Base-by-base conservation (phyloP, 2,329 filamentous ascomycete genomes). In the Xylariales sp. region DNA sequence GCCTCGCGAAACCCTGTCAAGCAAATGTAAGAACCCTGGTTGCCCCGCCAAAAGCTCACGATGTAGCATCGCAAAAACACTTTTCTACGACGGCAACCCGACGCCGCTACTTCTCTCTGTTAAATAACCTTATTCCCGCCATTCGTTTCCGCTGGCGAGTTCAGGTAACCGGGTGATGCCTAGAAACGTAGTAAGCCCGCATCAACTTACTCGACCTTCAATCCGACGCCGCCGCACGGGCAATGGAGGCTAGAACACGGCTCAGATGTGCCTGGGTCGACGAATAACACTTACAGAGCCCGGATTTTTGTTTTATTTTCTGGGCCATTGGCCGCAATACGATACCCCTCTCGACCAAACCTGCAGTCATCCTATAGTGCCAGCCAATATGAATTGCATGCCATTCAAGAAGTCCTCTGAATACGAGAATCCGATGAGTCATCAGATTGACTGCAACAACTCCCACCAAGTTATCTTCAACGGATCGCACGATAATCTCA, bases 391-490 rank as follows among this genome's bases (percentile, higher is more conserved):
- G n/a, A 41, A 48, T 23, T n/a, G 28, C 28, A 49, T 45, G 0
- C 43, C 32, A 50, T 32, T 39, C 23, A 2, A 23, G 23, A 23
- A 23, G 23, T 8, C n/a, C 10, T 43, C 12, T 56, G 18, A 62
- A 65, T 65, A 65, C 63, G 63, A 65, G 63, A 56, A 41, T 50
- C 0, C 4, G 10, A 39, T 65, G 63, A 65, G 52, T 65, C 63
- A 65, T 39, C 55, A 7, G 1, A 23, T 41, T 41, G 30, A 39
- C 46, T 30, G 48, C 32, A 46, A 63, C n/a, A 46, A 6, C 23
- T 39, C 7, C n/a, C 36, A 43, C 9, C 16, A 57, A 30, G n/a
- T 32, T 50, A 16, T 49, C 23, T 30, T 23, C 5, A 30, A 23
- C 23, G 32, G 9, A 46, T 58, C 50, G 12, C 14, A 60, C 18